phyloP scores from a whole-genome alignment of 2,329 filamentous ascomycete genomes.

The Fusarium coffeatum region DNA sequence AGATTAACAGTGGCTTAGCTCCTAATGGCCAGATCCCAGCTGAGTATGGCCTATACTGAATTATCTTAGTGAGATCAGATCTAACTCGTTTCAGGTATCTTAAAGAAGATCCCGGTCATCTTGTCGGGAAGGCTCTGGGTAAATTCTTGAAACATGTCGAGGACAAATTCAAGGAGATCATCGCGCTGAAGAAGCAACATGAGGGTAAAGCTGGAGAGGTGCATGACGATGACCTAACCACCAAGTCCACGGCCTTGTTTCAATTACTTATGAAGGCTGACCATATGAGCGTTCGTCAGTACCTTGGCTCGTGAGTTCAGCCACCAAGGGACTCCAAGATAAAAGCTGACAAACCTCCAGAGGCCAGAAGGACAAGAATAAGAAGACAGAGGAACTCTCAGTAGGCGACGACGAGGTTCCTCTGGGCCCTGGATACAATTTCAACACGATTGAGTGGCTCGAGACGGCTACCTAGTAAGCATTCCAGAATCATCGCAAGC shows the following conservation, averaged over 20 bases:
- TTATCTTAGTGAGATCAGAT: neutral
- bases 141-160: neutral
- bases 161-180: neutral
- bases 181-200: neutral
- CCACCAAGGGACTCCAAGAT: neutral
- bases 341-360: neutral
- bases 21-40: neutral
- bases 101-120: neutral
- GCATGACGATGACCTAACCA: neutral
- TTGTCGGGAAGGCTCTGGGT: neutral
- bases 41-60: neutral
- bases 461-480: conserved; percentile 5
- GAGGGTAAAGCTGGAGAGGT: neutral
- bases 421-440: neutral
- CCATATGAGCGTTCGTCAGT: conserved; percentile 31
- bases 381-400: neutral
- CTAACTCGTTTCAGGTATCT: neutral
- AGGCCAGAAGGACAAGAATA: rapidly evolving
- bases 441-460: conserved; percentile 19
- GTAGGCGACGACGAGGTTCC: neutral
- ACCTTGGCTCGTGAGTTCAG: conserved; percentile 25
- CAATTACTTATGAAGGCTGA: conserved; percentile 24
- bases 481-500: rapidly evolving
- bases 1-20: conserved; percentile 11
- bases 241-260: neutral